These are phyloP conservation scores for Penicillium sp. DNA, from an alignment of 2,329 filamentous ascomycete genomes.

Conservation along the genomic window DNA sequence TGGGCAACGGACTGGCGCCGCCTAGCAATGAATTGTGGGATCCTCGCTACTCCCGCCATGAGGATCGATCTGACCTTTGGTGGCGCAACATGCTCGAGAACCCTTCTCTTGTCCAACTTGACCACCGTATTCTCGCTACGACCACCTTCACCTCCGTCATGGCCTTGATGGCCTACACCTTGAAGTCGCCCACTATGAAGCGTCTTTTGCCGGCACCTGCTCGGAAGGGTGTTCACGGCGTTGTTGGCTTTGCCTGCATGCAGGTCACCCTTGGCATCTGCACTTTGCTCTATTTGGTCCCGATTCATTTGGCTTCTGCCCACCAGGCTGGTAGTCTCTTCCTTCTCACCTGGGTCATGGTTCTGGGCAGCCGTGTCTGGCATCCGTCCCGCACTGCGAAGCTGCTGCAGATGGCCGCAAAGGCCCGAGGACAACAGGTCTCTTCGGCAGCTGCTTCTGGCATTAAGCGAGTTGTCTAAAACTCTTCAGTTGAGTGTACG, in stretches of 20 bases:
- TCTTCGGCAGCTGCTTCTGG: conserved; percentile 25
- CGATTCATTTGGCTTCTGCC: conserved; percentile 78
- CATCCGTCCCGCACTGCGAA: conserved; percentile 65
- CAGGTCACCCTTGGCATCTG: conserved; percentile 86
- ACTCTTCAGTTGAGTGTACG: conserved; percentile 8
- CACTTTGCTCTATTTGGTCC: conserved; percentile 92
- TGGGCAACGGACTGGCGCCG: conserved; percentile 81
- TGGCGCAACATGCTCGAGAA: conserved; percentile 99
- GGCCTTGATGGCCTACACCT: conserved; percentile 75
- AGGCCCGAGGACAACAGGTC: conserved; percentile 31
- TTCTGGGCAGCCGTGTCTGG: conserved; percentile 75
- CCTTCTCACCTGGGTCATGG: conserved; percentile 74
- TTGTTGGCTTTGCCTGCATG: conserved; percentile 76
- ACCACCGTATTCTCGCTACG: conserved; percentile 88
- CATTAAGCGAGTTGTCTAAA: conserved; percentile 15
- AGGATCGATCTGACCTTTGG: conserved; percentile 79
- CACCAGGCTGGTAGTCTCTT: conserved; percentile 91
- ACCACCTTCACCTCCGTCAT: conserved; percentile 83
- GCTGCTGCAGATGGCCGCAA: conserved; percentile 52
- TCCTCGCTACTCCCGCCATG: conserved; percentile 75
- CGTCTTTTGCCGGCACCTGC: conserved; percentile 55
- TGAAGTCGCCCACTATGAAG: conserved; percentile 65
- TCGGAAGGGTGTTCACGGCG: conserved; percentile 68
- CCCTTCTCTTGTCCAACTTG: conserved; percentile 88
- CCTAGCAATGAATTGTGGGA: conserved; percentile 81